Base-by-base conservation (phyloP, 768 basidiomycete genomes). In the Rubroboletus pulcherrimus region DNA sequence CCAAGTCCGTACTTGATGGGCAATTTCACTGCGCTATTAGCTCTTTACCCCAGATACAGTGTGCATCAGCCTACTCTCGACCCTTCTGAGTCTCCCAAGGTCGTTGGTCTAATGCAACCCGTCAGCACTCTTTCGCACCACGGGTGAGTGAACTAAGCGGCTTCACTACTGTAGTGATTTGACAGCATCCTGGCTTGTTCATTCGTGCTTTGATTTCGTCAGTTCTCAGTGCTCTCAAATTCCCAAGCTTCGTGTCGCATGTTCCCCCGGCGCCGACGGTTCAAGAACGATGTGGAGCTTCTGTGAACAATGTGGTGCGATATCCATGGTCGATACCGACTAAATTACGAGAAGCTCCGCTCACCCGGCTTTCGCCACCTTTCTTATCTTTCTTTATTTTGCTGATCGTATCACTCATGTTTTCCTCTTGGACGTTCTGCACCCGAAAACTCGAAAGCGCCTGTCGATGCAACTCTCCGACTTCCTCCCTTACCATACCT, bases 271-370 rank as follows among this genome's bases (percentile, higher is more conserved):
- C 51, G 72, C 78, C 57, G 82, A 83, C 59, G 89, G 89, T 57
- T 82, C 81, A 68, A 69, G 71, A 54, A 85, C 88, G 17, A 91
- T 92, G 88, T 92, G 90, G 90, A 86, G 84, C 65, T 86, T 88
- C 69, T 92, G 90, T 71, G 89, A 91, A 78, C 80, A 90, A 75
- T 92, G 90, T 70, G 90, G 90, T 71, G 86, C 90, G 55, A 91
- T 92, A 71, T 89, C 89, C 59, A 91, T 91, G 85, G 86, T 92
- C 73, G 86, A 91, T 67, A 79, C 78, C 72, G 85, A 88, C 71
- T 86, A 74, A 63, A 15, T 49, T 35, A 21, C 40, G n/a, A 55
- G 29, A 52, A 38, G 46, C 17, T 11, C 31, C 24, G 21, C 26
- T 49, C 57, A 39, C 34, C 37, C 33, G 51, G 58, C 55, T 56